Percentiles rank a stretch among this genome's conserved stretches.
Evolutionary conservation across 768 basidiomycete genomes (phyloP).

Genomic region (Dioszegia crocea): DNA sequence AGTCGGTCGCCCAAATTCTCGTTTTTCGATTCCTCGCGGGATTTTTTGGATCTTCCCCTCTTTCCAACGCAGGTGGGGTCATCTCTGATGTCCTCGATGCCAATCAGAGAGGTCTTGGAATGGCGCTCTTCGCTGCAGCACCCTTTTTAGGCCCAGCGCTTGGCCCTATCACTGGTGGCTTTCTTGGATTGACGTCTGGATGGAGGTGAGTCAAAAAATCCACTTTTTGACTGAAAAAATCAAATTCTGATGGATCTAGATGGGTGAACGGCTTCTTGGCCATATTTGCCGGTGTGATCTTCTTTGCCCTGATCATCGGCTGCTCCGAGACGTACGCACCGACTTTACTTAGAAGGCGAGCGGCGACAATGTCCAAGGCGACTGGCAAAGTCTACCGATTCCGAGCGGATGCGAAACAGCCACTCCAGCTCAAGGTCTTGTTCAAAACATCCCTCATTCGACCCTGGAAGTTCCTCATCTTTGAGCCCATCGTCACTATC

Average conservation of each 20-base stretch:
- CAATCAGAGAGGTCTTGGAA: slow-evolving; percentile 45
- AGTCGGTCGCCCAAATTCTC: slow-evolving; percentile 49
- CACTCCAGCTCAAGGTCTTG: slow-evolving; percentile 26
- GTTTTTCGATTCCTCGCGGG: slow-evolving; percentile 52
- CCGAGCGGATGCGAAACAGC: slow-evolving; percentile 40
- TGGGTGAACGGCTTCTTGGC: slow-evolving; percentile 51
- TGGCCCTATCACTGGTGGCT: slow-evolving; percentile 51
- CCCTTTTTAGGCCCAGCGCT: slow-evolving; percentile 45
- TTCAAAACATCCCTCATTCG: slow-evolving; percentile 43
- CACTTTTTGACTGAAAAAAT: too few species aligned
- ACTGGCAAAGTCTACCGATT: slow-evolving; percentile 48
- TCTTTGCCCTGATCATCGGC: slow-evolving; percentile 31
- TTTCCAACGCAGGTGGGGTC: slow-evolving; percentile 51
- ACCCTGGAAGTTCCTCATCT: slow-evolving; percentile 50
- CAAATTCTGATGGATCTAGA: not conserved
- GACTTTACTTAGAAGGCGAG: slow-evolving; percentile 41
- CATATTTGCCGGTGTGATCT: slow-evolving; percentile 41
- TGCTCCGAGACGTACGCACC: slow-evolving; percentile 50
- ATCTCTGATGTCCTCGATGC: slow-evolving; percentile 47
- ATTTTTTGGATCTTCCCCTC: slow-evolving; percentile 48
- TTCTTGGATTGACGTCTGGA: slow-evolving; percentile 48
- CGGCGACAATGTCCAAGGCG: slow-evolving; percentile 34
- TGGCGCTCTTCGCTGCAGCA: slow-evolving; percentile 47
- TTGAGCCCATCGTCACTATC: slow-evolving; percentile 50
- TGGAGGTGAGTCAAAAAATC: slow-evolving; percentile 26